Evolutionary conservation across 352 stramenopile genomes (phyloP).

Genomic region (Pythium phragmiticola): DNA sequence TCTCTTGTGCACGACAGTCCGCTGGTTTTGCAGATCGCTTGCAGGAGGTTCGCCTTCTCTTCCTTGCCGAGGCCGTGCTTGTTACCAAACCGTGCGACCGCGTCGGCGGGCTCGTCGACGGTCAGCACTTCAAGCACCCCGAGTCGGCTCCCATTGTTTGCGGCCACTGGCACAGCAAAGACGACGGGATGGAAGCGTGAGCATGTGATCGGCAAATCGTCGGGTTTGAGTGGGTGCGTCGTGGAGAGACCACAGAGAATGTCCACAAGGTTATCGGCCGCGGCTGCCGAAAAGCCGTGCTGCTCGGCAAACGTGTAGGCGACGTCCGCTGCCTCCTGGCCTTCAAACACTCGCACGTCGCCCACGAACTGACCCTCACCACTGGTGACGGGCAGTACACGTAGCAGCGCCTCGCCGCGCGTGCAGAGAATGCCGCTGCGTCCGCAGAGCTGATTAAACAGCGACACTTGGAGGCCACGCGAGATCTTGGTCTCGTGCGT

Average conservation of each 20-base stretch:
- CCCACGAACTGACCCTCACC: constrained; percentile 37
- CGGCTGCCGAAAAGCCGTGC: constrained; percentile 36
- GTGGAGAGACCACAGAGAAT: constrained; percentile 42
- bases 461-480: constrained; percentile 36
- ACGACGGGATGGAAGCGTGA: constrained; percentile 60
- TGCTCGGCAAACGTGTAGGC: constrained; percentile 66
- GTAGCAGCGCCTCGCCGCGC: constrained; percentile 51
- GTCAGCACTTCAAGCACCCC: constrained; percentile 59
- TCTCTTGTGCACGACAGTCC: constrained; percentile 51
- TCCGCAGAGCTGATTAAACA: constrained; percentile 61
- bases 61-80: constrained; percentile 53
- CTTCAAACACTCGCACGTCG: constrained; percentile 57
- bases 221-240: constrained; percentile 9
- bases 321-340: constrained; percentile 68
- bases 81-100: constrained; percentile 72
- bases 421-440: constrained; percentile 58
- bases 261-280: constrained; percentile 50
- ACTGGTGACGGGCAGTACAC: constrained; percentile 41
- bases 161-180: constrained; percentile 54
- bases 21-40: constrained; percentile 52
- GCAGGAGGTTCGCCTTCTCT: constrained; percentile 59
- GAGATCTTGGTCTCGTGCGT: constrained; percentile 50
- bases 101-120: constrained; percentile 70
- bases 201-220: constrained; percentile 37
- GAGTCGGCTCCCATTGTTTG: constrained; percentile 59